Percentiles rank a stretch among this genome's conserved stretches.
Conservation (phyloP, 768 basidiomycete genomes). For the Termitomyces sp. region DNA sequence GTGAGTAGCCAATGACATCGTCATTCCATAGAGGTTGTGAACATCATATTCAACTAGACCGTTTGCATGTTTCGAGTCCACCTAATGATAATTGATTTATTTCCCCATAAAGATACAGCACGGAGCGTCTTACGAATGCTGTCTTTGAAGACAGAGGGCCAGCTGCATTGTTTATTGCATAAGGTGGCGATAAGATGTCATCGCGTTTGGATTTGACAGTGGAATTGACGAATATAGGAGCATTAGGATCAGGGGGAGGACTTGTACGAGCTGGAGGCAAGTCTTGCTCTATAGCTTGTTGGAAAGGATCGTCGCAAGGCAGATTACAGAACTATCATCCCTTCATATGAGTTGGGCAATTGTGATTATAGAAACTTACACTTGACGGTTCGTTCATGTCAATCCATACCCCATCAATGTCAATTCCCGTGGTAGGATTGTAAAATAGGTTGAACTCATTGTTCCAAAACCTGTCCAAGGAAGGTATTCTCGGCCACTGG, state of each 20-base stretch:
- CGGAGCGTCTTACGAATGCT: slow-evolving; percentile 36
- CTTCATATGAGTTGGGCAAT: not conserved
- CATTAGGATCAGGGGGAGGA: slow-evolving; percentile 45
- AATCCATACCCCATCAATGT: slow-evolving; percentile 72
- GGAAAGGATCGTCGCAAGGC: slow-evolving; percentile 58
- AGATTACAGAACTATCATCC: slow-evolving; percentile 50
- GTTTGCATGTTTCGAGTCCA: slow-evolving; percentile 47
- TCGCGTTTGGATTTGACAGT: slow-evolving; percentile 21
- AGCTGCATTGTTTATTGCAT: slow-evolving; percentile 54
- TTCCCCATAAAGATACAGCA: not conserved
- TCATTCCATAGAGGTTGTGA: slow-evolving; percentile 66
- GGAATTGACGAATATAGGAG: slow-evolving; percentile 42
- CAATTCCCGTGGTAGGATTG: slow-evolving; percentile 44
- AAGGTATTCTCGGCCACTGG: not conserved
- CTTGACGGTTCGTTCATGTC: slow-evolving; percentile 74
- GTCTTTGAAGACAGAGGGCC: slow-evolving; percentile 51
- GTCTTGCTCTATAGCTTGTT: slow-evolving; percentile 45
- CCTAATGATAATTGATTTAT: slow-evolving; percentile 19
- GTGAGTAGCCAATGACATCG: slow-evolving; percentile 64
- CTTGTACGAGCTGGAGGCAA: slow-evolving; percentile 51
- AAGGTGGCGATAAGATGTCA: slow-evolving; percentile 46
- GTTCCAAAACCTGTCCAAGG: slow-evolving; percentile 48
- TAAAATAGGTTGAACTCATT: slow-evolving; percentile 58
- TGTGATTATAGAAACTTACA: slow-evolving; percentile 27
- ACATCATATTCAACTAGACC: slow-evolving; percentile 56